These are phyloP conservation scores for Solanum hybrid DNA, from an alignment of 305 asterid species.

Conservation along the genomic window DNA sequence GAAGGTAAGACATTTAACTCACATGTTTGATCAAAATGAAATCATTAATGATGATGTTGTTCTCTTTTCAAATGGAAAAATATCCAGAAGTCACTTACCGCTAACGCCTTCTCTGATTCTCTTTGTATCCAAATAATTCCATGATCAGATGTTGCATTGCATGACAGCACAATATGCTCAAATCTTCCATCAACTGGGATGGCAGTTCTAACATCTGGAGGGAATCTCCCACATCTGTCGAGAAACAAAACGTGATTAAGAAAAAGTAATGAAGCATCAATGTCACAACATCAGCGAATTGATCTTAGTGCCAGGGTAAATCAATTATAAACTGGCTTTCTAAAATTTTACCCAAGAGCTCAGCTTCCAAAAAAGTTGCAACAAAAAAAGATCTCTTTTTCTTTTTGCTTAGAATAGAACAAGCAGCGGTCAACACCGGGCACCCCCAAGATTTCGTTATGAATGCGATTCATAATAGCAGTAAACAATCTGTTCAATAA, in stretches of 20 bases:
- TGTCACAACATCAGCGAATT: not conserved
- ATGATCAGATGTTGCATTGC: slow-evolving; percentile 91
- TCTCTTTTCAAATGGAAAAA: not conserved
- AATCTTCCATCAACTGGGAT: slow-evolving; percentile 96
- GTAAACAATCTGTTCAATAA: not conserved
- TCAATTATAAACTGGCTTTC: not conserved
- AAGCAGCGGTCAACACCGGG: not conserved
- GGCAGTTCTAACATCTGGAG: slow-evolving; percentile 95
- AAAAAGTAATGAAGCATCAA: not conserved
- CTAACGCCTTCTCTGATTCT: slow-evolving; percentile 72
- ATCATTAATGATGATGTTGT: not conserved
- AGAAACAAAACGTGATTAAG: slow-evolving; percentile 1
- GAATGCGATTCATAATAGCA: not conserved
- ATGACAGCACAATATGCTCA: slow-evolving; percentile 84
- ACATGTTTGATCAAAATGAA: not conserved
- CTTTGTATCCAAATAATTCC: slow-evolving; percentile 87
- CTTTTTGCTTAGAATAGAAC: not conserved
- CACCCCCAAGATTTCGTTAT: not conserved
- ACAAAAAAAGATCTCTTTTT: not conserved
- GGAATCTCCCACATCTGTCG: slow-evolving; percentile 84
- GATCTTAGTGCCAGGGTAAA: not conserved
- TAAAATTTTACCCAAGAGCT: not conserved
- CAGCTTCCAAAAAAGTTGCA: not conserved
- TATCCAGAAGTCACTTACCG: slow-evolving; percentile 34
- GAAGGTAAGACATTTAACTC: not conserved